Evolutionary conservation across 306 rosid genomes (phyloP).

Genomic region (Malus sylvestris): DNA sequence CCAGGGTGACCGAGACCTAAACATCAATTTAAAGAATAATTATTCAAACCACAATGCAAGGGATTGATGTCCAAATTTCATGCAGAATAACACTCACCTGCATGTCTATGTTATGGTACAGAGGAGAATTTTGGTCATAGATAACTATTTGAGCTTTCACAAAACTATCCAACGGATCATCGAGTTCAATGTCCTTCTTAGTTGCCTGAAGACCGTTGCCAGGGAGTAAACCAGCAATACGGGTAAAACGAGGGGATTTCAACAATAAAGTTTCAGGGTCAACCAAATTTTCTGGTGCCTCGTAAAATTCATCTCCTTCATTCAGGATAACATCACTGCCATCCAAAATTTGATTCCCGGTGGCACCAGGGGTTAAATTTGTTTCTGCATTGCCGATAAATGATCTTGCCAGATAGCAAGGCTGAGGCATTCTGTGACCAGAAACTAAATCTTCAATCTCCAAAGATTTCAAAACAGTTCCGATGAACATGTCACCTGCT

Average conservation of each 20-base stretch:
- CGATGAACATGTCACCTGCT: conserved; percentile 66
- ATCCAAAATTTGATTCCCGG: conserved; percentile 29
- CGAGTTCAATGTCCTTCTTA: conserved; percentile 34
- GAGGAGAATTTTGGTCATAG: conserved; percentile 68
- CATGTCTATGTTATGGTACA: conserved; percentile 58
- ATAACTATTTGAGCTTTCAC: conserved; percentile 82
- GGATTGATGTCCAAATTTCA: conserved; percentile 14
- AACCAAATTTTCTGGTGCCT: conserved; percentile 75
- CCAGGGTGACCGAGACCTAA: conserved; percentile 77
- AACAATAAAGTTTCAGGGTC: conserved; percentile 38
- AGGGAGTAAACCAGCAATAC: conserved; percentile 77
- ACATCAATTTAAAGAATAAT: conserved; percentile 11
- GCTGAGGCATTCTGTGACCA: conserved; percentile 35
- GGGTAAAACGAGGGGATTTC: conserved; percentile 53
- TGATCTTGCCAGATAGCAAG: conserved; percentile 86
- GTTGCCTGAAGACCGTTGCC: conserved; percentile 32
- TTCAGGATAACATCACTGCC: conserved; percentile 25
- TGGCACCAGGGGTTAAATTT: conserved; percentile 29
- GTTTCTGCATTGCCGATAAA: conserved; percentile 51
- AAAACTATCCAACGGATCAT: conserved; percentile 65
- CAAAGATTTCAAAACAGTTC: conserved; percentile 86
- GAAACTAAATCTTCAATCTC: conserved; percentile 91
- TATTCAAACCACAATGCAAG: conserved; percentile 2
- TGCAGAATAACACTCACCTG: conserved; percentile 48
- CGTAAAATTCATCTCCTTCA: conserved; percentile 79